Base-by-base conservation (phyloP, 768 basidiomycete genomes). In the Terana coerulea region DNA sequence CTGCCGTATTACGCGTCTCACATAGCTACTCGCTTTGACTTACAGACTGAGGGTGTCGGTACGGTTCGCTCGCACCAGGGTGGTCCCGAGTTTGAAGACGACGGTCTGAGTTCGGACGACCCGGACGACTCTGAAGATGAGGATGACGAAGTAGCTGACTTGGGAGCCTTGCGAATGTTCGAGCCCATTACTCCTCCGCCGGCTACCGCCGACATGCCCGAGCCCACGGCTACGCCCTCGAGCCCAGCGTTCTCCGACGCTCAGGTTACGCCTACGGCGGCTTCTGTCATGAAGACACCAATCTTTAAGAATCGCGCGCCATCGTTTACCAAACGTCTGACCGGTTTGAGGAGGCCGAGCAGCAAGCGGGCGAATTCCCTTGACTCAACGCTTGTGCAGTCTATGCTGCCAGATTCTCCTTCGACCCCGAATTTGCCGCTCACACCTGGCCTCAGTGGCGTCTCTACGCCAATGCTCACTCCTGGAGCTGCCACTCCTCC, bases 11-110 rank as follows among this genome's bases (percentile, higher is more conserved):
- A 26, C 15, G 24, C 19, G 15, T 39, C 37, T 19, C 26, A 17
- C 10, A 15, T 41, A 19, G n/a, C 22, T 19, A 47, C 9, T 21
- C n/a, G n/a, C n/a, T 34, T 10, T 45, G 50, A 30, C 19, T 22
- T 21, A 14, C 37, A 94, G 91, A 92, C 89, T 9, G 84, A 90
- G 68, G 88, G 91, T 22, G 82, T 93, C 25, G 91, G 91, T 46
- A 94, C 92, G 2, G 71, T 90, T 22, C 85, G 87, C 25, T 86
- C 84, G 2, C 71, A 81, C 62, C 71, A 79, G 17, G 63, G 55
- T 3, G 75, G 74, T 6, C 79, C 79, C 2, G 77, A 73, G 21
- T 81, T 79, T 56, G 78, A 86, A 63, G 91, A 93, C 60, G 91
- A 91, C 59, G 91, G 84, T 3, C 69, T 90, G 9, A 86, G 82